Conservation (phyloP, 106 monocot genomes). For the Allium cepa region DNA sequence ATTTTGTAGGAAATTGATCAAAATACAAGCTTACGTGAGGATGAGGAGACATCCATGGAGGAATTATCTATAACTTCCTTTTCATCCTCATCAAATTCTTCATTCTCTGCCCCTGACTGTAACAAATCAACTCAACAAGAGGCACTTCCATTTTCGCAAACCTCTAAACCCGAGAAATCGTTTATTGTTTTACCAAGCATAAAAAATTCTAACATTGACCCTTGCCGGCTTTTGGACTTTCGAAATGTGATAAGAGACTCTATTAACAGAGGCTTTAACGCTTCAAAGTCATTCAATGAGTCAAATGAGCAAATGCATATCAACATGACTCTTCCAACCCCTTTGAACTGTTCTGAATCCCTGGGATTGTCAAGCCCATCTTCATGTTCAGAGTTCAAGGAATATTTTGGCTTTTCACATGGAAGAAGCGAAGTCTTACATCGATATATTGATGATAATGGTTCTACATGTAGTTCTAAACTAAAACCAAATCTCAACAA, state of each 20-base stretch:
- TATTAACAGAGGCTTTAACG: conserved; percentile 51
- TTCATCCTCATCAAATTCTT: conserved; percentile 75
- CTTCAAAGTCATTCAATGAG: conserved; percentile 29
- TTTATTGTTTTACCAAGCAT: conserved; percentile 20
- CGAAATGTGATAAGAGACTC: conserved; percentile 78
- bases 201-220: conserved; percentile 15
- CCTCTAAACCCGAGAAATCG: conserved; percentile 28
- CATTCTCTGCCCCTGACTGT: conserved; percentile 69
- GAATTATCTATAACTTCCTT: conserved; percentile 53
- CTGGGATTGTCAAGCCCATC: conserved; percentile 41
- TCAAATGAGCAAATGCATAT: conserved; percentile 23
- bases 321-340: conserved; percentile 57
- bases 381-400: background rate
- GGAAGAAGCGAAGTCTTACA: conserved; percentile 42
- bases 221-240: conserved; percentile 36
- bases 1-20: conserved; percentile 48
- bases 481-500: conserved; percentile 24
- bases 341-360: conserved; percentile 28
- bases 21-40: conserved; percentile 43
- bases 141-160: conserved; percentile 13
- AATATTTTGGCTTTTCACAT: conserved; percentile 58
- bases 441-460: conserved; percentile 32
- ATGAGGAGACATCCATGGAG: conserved; percentile 53
- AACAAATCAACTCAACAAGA: conserved; percentile 50
- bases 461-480: conserved; percentile 26